These are phyloP conservation scores for Vachellia collinsii DNA, from an alignment of 306 rosid species.

Conservation along the genomic window DNA sequence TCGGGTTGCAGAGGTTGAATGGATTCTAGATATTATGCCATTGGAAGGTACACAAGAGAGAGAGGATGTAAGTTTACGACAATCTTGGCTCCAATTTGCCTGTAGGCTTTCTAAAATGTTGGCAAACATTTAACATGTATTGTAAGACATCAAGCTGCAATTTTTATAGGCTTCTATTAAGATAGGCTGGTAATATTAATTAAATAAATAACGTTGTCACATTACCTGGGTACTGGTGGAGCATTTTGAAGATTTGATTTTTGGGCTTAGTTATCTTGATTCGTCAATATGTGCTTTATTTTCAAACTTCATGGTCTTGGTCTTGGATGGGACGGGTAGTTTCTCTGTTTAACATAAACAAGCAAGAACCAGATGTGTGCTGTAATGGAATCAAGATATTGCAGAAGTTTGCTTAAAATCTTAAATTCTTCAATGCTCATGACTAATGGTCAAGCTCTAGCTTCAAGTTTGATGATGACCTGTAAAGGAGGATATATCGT, in stretches of 20 bases:
- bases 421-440: conserved; percentile 18
- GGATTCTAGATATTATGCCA: conserved; percentile 72
- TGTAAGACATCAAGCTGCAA: conserved; percentile 21
- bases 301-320: background rate
- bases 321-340: conserved; percentile 10
- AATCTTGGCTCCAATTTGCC: conserved; percentile 30
- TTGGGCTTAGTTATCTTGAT: conserved; percentile 1
- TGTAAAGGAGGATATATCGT: conserved; percentile 25
- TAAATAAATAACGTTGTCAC: conserved; percentile 12
- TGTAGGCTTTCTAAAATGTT: conserved; percentile 5
- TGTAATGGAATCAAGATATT: conserved; percentile 27
- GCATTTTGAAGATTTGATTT: conserved; percentile 26
- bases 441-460: conserved; percentile 11
- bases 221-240: conserved; percentile 17
- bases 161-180: conserved; percentile 14
- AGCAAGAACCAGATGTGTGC: background rate
- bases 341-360: conserved; percentile 17
- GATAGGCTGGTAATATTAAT: conserved; percentile 14
- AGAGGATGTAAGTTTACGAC: conserved; percentile 58
- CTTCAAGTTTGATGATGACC: conserved; percentile 1
- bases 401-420: conserved; percentile 13
- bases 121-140: conserved; percentile 9
- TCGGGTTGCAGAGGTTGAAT: conserved; percentile 94
- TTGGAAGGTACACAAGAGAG: conserved; percentile 76
- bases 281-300: conserved; percentile 1